Evolutionary conservation across 164 flowering plant genomes (phyloP).

Genomic region (Platanus orientalis): DNA sequence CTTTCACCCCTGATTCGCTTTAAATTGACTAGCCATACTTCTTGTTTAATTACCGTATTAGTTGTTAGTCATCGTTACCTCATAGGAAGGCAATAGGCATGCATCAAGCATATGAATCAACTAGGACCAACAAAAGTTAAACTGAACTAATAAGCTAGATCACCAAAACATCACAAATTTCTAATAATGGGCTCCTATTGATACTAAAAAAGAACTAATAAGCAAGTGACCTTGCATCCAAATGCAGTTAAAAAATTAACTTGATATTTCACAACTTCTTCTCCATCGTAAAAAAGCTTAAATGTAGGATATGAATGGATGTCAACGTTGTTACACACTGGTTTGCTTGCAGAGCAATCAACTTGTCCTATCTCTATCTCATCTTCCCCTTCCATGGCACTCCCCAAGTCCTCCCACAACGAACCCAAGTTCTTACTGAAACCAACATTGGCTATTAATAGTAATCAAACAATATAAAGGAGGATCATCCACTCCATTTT

Average conservation of each 20-base stretch:
- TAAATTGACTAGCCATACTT: too few relatives aligned
- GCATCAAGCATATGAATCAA: neutral
- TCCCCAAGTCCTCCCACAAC: conserved; percentile 90
- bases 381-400: conserved; percentile 82
- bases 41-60: too few relatives aligned
- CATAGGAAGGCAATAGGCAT: too few relatives aligned
- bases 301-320: conserved; percentile 97
- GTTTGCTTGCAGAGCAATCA: conserved; percentile 63
- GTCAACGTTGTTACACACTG: conserved; percentile 83
- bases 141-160: neutral
- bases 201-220: neutral
- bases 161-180: neutral
- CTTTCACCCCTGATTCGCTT: too few relatives aligned
- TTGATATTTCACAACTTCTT: conserved; percentile 82
- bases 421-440: conserved; percentile 89
- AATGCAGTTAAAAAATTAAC: conserved; percentile 37
- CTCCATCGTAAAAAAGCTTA: conserved; percentile 91
- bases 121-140: neutral
- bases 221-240: neutral
- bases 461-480: conserved; percentile 1
- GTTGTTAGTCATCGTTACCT: too few relatives aligned
- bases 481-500: neutral
- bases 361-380: conserved; percentile 95
- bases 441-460: conserved; percentile 8
- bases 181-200: neutral